Percentiles rank a stretch among this genome's conserved stretches.
phyloP scores from a whole-genome alignment of 192 early-diverging fungal species.

The Rhizoclosmatium sp. region DNA sequence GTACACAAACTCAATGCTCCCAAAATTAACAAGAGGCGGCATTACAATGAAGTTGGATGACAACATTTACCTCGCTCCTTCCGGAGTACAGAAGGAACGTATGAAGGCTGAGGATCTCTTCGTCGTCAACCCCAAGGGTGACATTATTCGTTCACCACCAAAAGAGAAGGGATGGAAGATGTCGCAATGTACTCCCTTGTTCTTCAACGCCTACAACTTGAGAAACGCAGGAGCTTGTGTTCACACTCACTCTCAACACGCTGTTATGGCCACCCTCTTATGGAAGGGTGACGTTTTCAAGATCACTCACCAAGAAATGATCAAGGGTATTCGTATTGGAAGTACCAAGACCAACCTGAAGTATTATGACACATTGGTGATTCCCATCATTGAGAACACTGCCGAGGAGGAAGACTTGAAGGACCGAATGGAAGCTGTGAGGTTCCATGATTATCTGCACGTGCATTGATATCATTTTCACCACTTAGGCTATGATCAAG shows the following conservation, averaged over 20 bases:
- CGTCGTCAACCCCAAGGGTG: conserved; percentile 72
- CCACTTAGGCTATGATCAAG: conserved; percentile 75
- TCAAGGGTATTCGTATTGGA: conserved; percentile 93
- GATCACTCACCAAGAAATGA: conserved; percentile 98
- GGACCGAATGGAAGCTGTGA: conserved; percentile 78
- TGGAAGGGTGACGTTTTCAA: conserved; percentile 75
- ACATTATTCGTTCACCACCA: conserved; percentile 73
- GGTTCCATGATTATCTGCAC: not conserved
- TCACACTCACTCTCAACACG: conserved; percentile 96
- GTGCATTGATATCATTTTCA: conserved; percentile 7
- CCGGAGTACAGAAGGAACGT: conserved; percentile 95
- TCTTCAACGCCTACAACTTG: conserved; percentile 91
- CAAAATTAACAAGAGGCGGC: conserved; percentile 7
- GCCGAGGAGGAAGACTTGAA: conserved; percentile 92
- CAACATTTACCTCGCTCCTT: conserved; percentile 87
- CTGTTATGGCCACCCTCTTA: conserved; percentile 91
- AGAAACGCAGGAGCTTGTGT: conserved; percentile 89
- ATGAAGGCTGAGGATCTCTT: conserved; percentile 87
- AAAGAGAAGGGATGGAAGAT: conserved; percentile 67
- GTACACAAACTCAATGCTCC: not conserved
- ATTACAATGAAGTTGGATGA: conserved; percentile 56
- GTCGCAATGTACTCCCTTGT: conserved; percentile 94
- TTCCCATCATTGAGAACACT: conserved; percentile 97
- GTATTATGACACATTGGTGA: conserved; percentile 83
- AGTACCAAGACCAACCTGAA: conserved; percentile 65